phyloP scores from a whole-genome alignment of 345 rosid genomes.

The Salix purpurea region DNA sequence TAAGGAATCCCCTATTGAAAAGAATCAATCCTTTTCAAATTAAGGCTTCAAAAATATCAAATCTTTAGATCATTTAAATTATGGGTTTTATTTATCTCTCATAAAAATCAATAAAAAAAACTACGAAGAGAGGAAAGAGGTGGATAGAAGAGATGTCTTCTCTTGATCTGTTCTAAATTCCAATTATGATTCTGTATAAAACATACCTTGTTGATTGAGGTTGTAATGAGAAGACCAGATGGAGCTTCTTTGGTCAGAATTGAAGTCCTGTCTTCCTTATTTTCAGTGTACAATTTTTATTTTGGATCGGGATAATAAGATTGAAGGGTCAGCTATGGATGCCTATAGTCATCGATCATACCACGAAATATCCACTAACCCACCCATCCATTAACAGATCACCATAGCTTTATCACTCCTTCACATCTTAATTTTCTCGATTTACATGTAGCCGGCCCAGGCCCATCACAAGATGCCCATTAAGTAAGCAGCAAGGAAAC shows the following conservation, averaged over 20 bases:
- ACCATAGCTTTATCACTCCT: no score
- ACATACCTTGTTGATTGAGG: neutral
- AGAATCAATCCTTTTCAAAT: neutral
- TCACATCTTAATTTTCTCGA: no score
- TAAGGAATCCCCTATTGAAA: neutral
- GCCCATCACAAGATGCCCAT: no score
- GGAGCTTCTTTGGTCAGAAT: neutral
- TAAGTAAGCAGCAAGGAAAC: neutral
- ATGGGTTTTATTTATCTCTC: neutral
- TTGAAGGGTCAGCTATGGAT: no score
- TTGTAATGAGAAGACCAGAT: neutral
- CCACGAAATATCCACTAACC: no score
- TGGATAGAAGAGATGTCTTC: neutral
- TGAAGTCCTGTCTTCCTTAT: no score
- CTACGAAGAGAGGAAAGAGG: neutral
- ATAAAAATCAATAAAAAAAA: neutral
- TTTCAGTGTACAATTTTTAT: no score
- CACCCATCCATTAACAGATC: no score
- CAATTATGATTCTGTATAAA: neutral
- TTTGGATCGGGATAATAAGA: no score
- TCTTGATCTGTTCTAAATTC: neutral
- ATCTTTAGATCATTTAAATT: neutral
- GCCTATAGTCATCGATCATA: no score
- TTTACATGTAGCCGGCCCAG: no score
- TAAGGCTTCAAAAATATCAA: neutral